Base-by-base conservation (phyloP, 305 asterid genomes). In the Fraxinus dipetala region DNA sequence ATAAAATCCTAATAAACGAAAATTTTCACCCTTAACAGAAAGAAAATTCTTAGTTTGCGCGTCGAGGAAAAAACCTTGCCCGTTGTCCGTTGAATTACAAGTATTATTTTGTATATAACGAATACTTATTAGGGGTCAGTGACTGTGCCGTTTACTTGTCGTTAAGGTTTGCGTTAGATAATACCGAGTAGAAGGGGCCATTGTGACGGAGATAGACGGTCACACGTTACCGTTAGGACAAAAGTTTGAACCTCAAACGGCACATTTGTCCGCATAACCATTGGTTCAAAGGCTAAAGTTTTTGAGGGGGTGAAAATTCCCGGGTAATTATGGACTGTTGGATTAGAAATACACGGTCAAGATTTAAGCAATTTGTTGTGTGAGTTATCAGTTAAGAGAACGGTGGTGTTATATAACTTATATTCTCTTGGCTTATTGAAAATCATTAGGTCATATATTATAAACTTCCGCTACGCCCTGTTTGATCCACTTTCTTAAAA, bases 221-320 rank as follows among this genome's bases (percentile, higher is more conserved):
- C 80, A 83, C 88, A 74, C 91, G 91, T 88, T 91, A 83, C 88
- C 90, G 95, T 91, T 91, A 87, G 87, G 85, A 82, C 83, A 82
- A 86, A 90, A 85, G 93, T 93, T 94, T 94, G 93, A 93, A 94
- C 94, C 92, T 90, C 97, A 91, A 94, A 93, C 97, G 97, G 97
- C 95, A 90, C 91, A 84, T 86, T 87, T 20, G 14, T 61, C 28
- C 31, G 72, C 11, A 22, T 22, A 43, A 78, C 77, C 81, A 83
- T 85, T 76, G 48, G 78, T 72, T 87, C 83, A 83, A 78, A 38
- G 18, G 7, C 81, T 82, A 18, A 28, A 78, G 78, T 63, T 70
- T 83, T 83, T 4, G 5, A 24, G 43, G 72, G 79, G 77, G 54
- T 24, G 54, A 79, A 80, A 56, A 69, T 89, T 85, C 89, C 93